phyloP scores from a whole-genome alignment of 371 early-diverging fungal species.

The Mucor saturninus region DNA sequence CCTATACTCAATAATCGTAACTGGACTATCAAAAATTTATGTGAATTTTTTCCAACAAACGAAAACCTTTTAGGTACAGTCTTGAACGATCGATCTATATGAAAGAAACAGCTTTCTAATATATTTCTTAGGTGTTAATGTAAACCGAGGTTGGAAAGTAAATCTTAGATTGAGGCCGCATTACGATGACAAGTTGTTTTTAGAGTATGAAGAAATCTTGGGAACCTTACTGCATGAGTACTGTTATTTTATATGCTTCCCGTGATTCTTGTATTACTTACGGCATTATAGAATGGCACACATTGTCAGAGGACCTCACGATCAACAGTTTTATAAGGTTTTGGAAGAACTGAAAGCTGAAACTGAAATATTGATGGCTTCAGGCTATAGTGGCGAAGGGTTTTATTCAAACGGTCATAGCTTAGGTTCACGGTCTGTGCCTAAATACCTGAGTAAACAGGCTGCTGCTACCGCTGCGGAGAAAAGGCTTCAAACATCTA shows the following conservation, averaged over 20 bases:
- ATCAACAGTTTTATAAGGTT: slow-evolving; percentile 62
- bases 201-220: slow-evolving; percentile 60
- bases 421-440: slow-evolving; percentile 37
- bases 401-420: slow-evolving; percentile 50
- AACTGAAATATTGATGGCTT: slow-evolving; percentile 47
- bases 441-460: slow-evolving; percentile 17
- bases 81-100: neutral
- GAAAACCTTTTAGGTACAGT: slow-evolving; percentile 51
- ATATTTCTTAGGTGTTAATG: slow-evolving; percentile 54
- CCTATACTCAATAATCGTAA: slow-evolving; percentile 64
- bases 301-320: slow-evolving; percentile 69
- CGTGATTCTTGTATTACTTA: neutral
- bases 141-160: slow-evolving; percentile 63
- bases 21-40: slow-evolving; percentile 58
- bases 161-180: slow-evolving; percentile 60
- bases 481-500: slow-evolving; percentile 39
- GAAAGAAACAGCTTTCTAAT: neutral
- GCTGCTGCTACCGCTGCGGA: slow-evolving; percentile 58
- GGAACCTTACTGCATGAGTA: slow-evolving; percentile 74
- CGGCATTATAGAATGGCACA: slow-evolving; percentile 52
- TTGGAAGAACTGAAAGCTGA: slow-evolving; percentile 61
- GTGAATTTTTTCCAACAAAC: slow-evolving; percentile 66
- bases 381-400: slow-evolving; percentile 58
- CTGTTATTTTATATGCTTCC: neutral
- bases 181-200: slow-evolving; percentile 51